Evolutionary conservation across 306 rosid genomes (phyloP), one percentile per base, ranked within the genome.

Genomic region (Trifolium pratense): DNA sequence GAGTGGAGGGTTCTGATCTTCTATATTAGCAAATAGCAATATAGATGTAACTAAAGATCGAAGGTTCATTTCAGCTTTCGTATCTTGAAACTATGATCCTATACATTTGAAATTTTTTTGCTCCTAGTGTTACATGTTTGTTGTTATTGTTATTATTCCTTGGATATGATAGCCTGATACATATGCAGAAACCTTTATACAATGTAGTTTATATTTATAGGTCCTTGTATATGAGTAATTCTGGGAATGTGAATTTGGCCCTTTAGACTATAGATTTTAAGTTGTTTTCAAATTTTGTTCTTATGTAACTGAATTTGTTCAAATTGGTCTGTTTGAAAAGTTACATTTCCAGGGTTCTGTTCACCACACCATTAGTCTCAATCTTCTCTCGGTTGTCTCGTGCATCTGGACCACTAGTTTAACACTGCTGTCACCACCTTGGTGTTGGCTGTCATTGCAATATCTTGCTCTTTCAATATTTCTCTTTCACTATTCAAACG

Each of bases 261-360:
- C 48, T 71, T 61, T 78, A 51, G 56, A 37, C 48, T 65, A 45
- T 14, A 66, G 21, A 66, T 46, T 66, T 73, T 46, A 62, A 71
- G 3, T 21, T 21, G 25, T n/a, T n/a, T n/a, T n/a, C n/a, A n/a
- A n/a, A n/a, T n/a, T n/a, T n/a, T n/a, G n/a, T n/a, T n/a, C n/a
- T n/a, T n/a, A n/a, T n/a, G n/a, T n/a, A n/a, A n/a, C n/a, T n/a
- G n/a, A n/a, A n/a, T n/a, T n/a, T n/a, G n/a, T n/a, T n/a, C n/a
- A n/a, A n/a, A n/a, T n/a, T n/a, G n/a, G n/a, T n/a, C n/a, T n/a
- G n/a, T n/a, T n/a, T n/a, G n/a, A n/a, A n/a, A n/a, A n/a, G n/a
- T n/a, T n/a, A n/a, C n/a, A n/a, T n/a, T n/a, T n/a, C n/a, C n/a
- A n/a, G n/a, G n/a, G n/a, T n/a, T n/a, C n/a, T n/a, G n/a, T 61